Base-by-base conservation (phyloP, 2,329 filamentous ascomycete species). In the Incumbomyces delicatus region DNA sequence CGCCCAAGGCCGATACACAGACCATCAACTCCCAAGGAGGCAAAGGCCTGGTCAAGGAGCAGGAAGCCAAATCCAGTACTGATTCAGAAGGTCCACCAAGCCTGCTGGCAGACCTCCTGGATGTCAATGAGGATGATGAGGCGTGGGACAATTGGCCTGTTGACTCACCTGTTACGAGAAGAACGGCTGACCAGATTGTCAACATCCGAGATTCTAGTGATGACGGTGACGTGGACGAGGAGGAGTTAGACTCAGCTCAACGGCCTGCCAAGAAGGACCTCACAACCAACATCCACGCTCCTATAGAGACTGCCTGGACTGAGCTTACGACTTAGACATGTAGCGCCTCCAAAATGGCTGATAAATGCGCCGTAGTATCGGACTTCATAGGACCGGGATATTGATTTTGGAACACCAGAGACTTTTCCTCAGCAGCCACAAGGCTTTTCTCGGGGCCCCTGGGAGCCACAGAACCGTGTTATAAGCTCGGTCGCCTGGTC, bases 61-160 rank as follows among this genome's bases (percentile, higher is more conserved):
- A 56, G 48, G 42, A 38, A 20, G 44, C 49, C 6, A 55, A 50
- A 27, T 52, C 54, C n/a, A 54, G 53, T 22, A 57, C 51, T 13
- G 41, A 43, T 32, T 44, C 41, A 17, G 20, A 40, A 29, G 37
- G 41, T 22, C 35, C 41, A 30, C 47, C 47, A 12, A 44, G 44
- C 30, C 32, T 52, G 35, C 53, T 32, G 27, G 52, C 30, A 44
- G 53, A 41, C 51, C 50, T 44, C 33, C 18, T 50, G 13, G 51
- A 52, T 34, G 51, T 57, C 58, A 58, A 62, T 58, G 60, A 69
- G 53, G 71, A 72, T 39, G 69, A 71, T 53, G 74, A 75, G 47
- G 64, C 63, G 44, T 78, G 74, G 75, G 74, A 75, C 59, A 67
- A 63, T 47, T 78, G 75, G 75, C 33, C 42, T 14, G 42, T 13